Percentiles rank a stretch among this genome's conserved stretches.
Conservation (phyloP, 768 basidiomycete genomes). For the Lyophyllum shimeji region DNA sequence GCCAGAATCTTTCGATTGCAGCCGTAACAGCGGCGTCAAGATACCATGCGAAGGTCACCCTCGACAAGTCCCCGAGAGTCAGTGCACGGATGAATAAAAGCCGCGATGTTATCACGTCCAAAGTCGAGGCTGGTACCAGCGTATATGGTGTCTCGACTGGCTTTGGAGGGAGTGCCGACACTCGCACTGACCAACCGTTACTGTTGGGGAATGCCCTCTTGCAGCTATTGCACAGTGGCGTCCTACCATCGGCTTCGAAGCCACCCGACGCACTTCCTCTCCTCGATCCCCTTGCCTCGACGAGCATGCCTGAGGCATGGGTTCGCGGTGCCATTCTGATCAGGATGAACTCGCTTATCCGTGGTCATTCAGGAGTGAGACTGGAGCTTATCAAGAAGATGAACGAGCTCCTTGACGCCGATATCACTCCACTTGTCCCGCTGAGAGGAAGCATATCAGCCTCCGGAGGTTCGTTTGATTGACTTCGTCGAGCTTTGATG, state of each 20-base stretch:
- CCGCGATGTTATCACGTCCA: constrained; percentile 61
- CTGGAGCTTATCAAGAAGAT: constrained; percentile 81
- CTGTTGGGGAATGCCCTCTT: constrained; percentile 80
- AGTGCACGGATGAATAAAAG: constrained; percentile 59
- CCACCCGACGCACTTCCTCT: constrained; percentile 61
- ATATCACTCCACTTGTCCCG: constrained; percentile 79
- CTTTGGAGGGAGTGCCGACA: constrained; percentile 88
- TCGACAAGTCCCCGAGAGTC: constrained; percentile 49
- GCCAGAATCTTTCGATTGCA: constrained; percentile 69
- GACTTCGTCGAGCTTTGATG: constrained; percentile 8
- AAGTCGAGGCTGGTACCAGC: constrained; percentile 65
- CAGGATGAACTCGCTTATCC: constrained; percentile 86
- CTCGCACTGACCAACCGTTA: constrained; percentile 72
- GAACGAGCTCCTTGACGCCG: constrained; percentile 64
- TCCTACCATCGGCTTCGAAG: constrained; percentile 57
- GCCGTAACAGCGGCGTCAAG: constrained; percentile 78
- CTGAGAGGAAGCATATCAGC: constrained; percentile 83
- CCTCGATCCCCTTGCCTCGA: constrained; percentile 62
- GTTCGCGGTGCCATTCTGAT: constrained; percentile 85
- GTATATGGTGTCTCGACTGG: constrained; percentile 85
- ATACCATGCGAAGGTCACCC: constrained; percentile 48
- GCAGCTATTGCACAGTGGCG: constrained; percentile 79
- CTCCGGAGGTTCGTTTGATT: constrained; percentile 59
- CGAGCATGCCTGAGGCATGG: constrained; percentile 85
- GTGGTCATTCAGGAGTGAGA: constrained; percentile 85